Evolutionary conservation across 129 eudicot genomes (phyloP).

Genomic region (Saposhnikovia divaricata): DNA sequence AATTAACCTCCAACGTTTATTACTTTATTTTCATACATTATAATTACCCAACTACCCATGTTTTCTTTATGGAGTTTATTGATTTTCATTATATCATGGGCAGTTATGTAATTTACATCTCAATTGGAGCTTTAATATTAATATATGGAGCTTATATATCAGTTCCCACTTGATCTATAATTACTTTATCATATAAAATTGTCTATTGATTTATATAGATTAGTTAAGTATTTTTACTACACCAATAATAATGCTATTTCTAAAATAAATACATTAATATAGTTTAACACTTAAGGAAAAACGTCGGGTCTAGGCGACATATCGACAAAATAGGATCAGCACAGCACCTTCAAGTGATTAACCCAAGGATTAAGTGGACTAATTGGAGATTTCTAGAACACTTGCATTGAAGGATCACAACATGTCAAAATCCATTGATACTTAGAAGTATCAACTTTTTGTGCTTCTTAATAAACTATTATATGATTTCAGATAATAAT

Average conservation of each 20-base stretch:
- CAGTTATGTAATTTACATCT: no score
- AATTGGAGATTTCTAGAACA: not conserved
- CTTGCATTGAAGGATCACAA: not conserved
- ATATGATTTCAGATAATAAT: not conserved
- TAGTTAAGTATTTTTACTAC: not conserved
- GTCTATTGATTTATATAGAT: not conserved
- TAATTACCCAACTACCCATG: no score
- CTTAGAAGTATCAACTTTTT: not conserved
- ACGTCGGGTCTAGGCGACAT: not conserved
- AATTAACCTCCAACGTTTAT: no score
- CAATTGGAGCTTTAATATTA: no score
- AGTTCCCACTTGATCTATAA: no score
- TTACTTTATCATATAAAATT: not conserved
- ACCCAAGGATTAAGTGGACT: not conserved
- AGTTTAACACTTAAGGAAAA: not conserved
- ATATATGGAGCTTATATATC: no score
- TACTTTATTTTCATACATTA: no score
- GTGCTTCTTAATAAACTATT: not conserved
- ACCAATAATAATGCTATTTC: not conserved
- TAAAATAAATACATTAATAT: not conserved
- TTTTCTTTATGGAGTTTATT: no score
- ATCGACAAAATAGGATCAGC: not conserved
- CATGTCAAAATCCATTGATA: not conserved
- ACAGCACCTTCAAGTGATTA: not conserved
- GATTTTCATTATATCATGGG: no score